Conservation (phyloP, 1,284 basidiomycete genomes). For the Trichosporon sp. region DNA sequence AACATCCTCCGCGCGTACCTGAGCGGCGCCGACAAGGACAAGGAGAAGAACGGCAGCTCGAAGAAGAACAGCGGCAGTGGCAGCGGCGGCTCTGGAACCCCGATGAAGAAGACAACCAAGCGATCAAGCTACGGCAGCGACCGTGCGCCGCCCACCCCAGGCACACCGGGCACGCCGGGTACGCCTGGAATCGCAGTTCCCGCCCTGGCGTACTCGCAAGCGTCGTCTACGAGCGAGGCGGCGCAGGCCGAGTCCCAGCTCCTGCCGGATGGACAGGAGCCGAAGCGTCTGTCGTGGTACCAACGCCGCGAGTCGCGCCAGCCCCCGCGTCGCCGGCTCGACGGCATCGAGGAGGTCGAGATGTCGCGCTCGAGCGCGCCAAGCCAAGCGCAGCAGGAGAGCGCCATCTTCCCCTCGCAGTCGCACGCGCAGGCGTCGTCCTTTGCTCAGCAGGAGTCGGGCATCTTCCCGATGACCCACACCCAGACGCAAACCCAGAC, state of each 20-base stretch:
- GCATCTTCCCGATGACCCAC: neutral
- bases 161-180: too few species aligned
- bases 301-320: neutral
- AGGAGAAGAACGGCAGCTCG: neutral
- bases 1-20: constrained; percentile 1
- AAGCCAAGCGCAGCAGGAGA: neutral
- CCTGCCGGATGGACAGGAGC: neutral
- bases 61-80: neutral
- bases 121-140: neutral
- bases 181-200: neutral
- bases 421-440: too few species aligned
- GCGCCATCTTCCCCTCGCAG: neutral
- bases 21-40: neutral
- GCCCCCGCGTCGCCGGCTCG: neutral
- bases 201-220: neutral
- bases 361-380: neutral
- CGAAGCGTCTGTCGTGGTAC: neutral
- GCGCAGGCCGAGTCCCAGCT: neutral
- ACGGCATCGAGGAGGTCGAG: neutral
- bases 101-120: neutral
- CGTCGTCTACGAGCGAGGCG: neutral
- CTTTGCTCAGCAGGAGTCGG: neutral
- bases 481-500: neutral
- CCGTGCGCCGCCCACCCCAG: neutral
- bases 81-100: neutral